Conservation (phyloP, 805 yeast genomes). For the Barnettozyma salicaria region DNA sequence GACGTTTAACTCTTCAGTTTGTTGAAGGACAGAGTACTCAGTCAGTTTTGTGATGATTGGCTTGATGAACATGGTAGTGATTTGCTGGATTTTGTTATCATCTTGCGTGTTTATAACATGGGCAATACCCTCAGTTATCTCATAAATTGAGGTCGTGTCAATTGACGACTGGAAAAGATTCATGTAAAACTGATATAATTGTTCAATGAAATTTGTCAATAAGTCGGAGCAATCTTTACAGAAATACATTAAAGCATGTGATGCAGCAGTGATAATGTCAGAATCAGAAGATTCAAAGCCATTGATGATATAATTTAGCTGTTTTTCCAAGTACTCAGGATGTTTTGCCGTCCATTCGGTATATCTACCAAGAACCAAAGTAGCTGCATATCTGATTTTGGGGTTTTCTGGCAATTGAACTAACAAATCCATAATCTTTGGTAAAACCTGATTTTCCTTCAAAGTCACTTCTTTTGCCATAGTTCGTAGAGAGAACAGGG, state of each 20-base stretch:
- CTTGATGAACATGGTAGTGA: slow-evolving; percentile 56
- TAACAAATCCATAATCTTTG: slow-evolving; percentile 65
- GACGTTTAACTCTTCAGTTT: slow-evolving; percentile 33
- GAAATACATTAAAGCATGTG: slow-evolving; percentile 89
- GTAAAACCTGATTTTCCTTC: slow-evolving; percentile 60
- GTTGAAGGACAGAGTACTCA: slow-evolving; percentile 19
- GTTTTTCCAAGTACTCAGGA: slow-evolving; percentile 75
- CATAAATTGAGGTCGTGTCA: slow-evolving; percentile 65
- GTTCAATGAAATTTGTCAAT: slow-evolving; percentile 63
- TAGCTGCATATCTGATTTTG: slow-evolving; percentile 86
- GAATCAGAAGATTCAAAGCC: slow-evolving; percentile 48
- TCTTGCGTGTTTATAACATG: slow-evolving; percentile 66
- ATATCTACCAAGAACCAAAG: slow-evolving; percentile 90
- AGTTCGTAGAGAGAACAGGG: slow-evolving; percentile 81
- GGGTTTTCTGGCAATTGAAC: slow-evolving; percentile 76
- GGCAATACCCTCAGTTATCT: slow-evolving; percentile 85
- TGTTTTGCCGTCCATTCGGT: slow-evolving; percentile 92
- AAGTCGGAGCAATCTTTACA: slow-evolving; percentile 82
- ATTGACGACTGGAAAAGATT: slow-evolving; percentile 41
- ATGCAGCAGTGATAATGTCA: slow-evolving; percentile 71
- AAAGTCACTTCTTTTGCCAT: slow-evolving; percentile 88
- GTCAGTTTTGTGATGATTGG: slow-evolving; percentile 52
- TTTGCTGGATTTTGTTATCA: slow-evolving; percentile 43
- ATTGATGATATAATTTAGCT: slow-evolving; percentile 73
- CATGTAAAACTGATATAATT: slow-evolving; percentile 67